Evolutionary conservation across 352 stramenopile genomes (phyloP).

Genomic region (Phytopythium boreale): DNA sequence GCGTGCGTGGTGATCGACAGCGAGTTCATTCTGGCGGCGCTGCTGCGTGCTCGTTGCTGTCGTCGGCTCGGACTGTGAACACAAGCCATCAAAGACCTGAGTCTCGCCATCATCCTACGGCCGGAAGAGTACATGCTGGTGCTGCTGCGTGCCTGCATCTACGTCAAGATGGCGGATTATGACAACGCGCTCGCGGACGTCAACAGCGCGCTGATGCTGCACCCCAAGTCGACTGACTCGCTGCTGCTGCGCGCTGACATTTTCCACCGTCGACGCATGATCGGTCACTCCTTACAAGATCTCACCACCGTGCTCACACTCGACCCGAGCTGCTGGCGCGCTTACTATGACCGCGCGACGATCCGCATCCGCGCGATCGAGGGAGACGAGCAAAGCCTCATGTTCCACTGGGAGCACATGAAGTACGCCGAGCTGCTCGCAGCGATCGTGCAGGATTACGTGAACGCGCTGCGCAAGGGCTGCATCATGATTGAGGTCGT

Average conservation of each 20-base stretch:
- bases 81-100: slow-evolving; percentile 69
- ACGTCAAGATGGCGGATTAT: slow-evolving; percentile 51
- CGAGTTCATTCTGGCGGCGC: slow-evolving; percentile 50
- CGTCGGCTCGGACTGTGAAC: slow-evolving; percentile 67
- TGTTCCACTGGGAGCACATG: slow-evolving; percentile 70
- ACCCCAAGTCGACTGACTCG: slow-evolving; percentile 64
- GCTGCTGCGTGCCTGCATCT: slow-evolving; percentile 53
- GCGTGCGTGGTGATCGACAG: slow-evolving; percentile 67
- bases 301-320: slow-evolving; percentile 51
- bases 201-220: slow-evolving; percentile 52
- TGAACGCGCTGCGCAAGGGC: slow-evolving; percentile 65
- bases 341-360: slow-evolving; percentile 76
- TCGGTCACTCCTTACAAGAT: slow-evolving; percentile 56
- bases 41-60: slow-evolving; percentile 67
- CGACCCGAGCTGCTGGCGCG: slow-evolving; percentile 70
- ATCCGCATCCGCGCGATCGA: slow-evolving; percentile 66
- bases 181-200: slow-evolving; percentile 54
- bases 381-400: slow-evolving; percentile 51
- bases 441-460: slow-evolving; percentile 71
- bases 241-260: slow-evolving; percentile 67
- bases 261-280: slow-evolving; percentile 41
- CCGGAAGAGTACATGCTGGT: slow-evolving; percentile 54
- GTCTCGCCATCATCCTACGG: slow-evolving; percentile 40
- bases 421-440: slow-evolving; percentile 59
- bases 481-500: slow-evolving; percentile 72